Evolutionary conservation across 768 basidiomycete species (phyloP), one percentile per base, ranked within the genome.

Genomic region (Lactifluus rugatus): DNA sequence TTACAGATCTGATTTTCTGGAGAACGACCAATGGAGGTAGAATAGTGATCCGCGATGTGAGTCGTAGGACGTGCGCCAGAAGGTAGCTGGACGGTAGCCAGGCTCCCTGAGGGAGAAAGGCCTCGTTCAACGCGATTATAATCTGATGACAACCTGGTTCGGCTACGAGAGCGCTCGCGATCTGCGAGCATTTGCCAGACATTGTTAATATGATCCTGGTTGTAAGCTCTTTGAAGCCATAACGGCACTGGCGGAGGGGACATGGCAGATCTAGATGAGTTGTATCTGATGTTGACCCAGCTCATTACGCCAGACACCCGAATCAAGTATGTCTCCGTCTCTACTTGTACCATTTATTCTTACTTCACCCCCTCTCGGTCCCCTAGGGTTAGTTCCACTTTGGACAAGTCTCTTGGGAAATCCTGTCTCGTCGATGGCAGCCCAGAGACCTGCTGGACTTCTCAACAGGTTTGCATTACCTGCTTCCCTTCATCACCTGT

Each of bases 1-100:
- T 92, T 91, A 32, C 69, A 70, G 47, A 63, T 64, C 21, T 65
- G 48, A 65, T 87, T 80, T 26, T 67, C 68, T 28, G 74, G 73
- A 49, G 74, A 68, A 49, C 67, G 69, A 19, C 80, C 85, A n/a
- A 74, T 67, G 5, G 74, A 68, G 58, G 82, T 71, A 14, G 85
- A 81, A 67, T 88, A 90, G 62, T 85, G 71, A 25, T 72, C 69
- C 53, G 65, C 39, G 45, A 58, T 65, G 6, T 72, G 70, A 21
- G 58, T 44, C 19, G 64, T 64, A 10, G 61, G 53, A 45, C 44
- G 56, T 57, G 53, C 62, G 63, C 61, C 47, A 25, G 67, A 58
- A 21, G 65, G 62, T 14, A 60, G 26, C 44, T 61, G 63, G 25
- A 47, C 28, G 28, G 41, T 19, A 42, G 52, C 34, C 36, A 39